phyloP scores from a whole-genome alignment of 148 eudicot genomes.

The Heliamphora exappendiculata region DNA sequence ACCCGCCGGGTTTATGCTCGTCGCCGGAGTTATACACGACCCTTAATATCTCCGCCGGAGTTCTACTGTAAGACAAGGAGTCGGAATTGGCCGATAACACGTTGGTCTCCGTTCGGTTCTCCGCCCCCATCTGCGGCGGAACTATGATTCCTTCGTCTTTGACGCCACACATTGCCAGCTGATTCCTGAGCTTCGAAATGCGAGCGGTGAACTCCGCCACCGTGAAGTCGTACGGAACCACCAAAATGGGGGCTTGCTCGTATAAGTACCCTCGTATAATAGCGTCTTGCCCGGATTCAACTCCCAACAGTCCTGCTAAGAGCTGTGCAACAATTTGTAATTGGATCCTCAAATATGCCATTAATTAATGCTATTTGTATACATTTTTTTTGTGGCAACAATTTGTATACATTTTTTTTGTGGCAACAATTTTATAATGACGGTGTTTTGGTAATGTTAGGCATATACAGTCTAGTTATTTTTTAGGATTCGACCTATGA shows the following conservation, averaged over 20 bases:
- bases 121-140: conserved; percentile 52
- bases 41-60: conserved; percentile 49
- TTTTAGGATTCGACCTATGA: too few relatives aligned
- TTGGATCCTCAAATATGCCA: background rate
- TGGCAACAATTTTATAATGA: too few relatives aligned
- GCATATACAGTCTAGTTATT: too few relatives aligned
- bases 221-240: conserved; percentile 49
- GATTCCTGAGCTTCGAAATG: conserved; percentile 55
- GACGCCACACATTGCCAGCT: conserved; percentile 50
- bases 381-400: too few relatives aligned
- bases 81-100: conserved; percentile 41
- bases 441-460: too few relatives aligned
- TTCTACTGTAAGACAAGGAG: conserved; percentile 53
- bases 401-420: too few relatives aligned
- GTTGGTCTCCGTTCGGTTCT: conserved; percentile 36
- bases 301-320: conserved; percentile 61
- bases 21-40: conserved; percentile 54
- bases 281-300: conserved; percentile 85
- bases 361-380: too few relatives aligned
- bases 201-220: conserved; percentile 60
- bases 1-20: conserved; percentile 61
- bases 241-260: conserved; percentile 31
- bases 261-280: conserved; percentile 48
- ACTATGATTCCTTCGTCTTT: conserved; percentile 76
- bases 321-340: conserved; percentile 31